phyloP scores from a whole-genome alignment of 1,139 yeast genomes.

The Eremothecium coryli region DNA sequence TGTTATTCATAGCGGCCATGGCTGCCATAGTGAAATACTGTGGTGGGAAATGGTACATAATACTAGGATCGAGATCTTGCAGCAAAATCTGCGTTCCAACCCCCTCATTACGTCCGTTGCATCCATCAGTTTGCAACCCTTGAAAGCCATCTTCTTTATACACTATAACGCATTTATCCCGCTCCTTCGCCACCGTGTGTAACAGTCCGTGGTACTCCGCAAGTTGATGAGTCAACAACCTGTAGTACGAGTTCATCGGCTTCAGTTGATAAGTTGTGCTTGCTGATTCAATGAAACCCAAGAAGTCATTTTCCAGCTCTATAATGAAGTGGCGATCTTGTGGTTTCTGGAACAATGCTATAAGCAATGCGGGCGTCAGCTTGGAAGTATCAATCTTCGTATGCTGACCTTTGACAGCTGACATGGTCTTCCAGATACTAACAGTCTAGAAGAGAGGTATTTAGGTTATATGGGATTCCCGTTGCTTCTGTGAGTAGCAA shows the following conservation, averaged over 20 bases:
- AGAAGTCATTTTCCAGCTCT: slow-evolving; percentile 43
- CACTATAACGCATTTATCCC: slow-evolving; percentile 38
- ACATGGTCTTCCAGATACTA: too few relatives aligned
- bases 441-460: too few relatives aligned
- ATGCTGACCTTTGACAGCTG: too few relatives aligned
- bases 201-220: slow-evolving; percentile 58
- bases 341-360: slow-evolving; percentile 38
- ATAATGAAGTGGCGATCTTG: slow-evolving; percentile 46
- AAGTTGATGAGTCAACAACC: slow-evolving; percentile 57
- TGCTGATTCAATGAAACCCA: slow-evolving; percentile 29
- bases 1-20: slow-evolving; percentile 7
- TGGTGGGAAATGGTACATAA: slow-evolving; percentile 6
- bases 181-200: slow-evolving; percentile 39
- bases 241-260: slow-evolving; percentile 55
- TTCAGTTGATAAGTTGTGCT: slow-evolving; percentile 39
- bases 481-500: too few relatives aligned
- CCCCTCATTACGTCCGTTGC: slow-evolving; percentile 12
- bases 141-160: slow-evolving; percentile 23
- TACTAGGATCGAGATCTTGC: slow-evolving; percentile 16
- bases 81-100: slow-evolving; percentile 12
- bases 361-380: slow-evolving; percentile 28
- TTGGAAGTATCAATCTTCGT: slow-evolving; percentile 1
- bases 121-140: not conserved
- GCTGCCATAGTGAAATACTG: slow-evolving; percentile 8
- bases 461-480: too few relatives aligned